These are phyloP conservation scores for Peronosclerospora sorghi DNA, from an alignment of 352 stramenopile genomes.

Conservation along the genomic window DNA sequence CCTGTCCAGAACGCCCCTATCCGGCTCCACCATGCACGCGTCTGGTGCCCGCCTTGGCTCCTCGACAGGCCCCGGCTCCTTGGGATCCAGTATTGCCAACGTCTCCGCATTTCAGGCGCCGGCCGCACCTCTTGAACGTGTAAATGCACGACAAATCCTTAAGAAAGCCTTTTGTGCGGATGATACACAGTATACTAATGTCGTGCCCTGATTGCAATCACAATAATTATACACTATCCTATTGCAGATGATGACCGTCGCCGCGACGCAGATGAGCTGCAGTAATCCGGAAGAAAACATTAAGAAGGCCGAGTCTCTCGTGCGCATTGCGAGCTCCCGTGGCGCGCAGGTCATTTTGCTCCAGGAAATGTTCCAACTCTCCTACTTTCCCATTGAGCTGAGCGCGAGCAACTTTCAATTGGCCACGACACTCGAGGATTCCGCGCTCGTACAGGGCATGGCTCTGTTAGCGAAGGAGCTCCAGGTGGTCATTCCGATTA, in stretches of 20 bases:
- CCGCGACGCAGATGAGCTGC: slow-evolving; percentile 83
- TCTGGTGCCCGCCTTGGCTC: slow-evolving; percentile 22
- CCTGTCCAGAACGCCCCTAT: slow-evolving; percentile 5
- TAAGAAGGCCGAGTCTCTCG: slow-evolving; percentile 82
- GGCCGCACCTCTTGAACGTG: slow-evolving; percentile 38
- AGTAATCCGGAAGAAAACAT: slow-evolving; percentile 84
- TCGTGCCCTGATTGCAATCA: background rate
- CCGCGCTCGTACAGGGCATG: slow-evolving; percentile 80
- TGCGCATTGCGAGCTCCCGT: slow-evolving; percentile 80
- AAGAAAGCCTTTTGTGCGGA: background rate
- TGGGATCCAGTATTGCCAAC: slow-evolving; percentile 15
- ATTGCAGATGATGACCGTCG: slow-evolving; percentile 67
- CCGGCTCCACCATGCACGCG: slow-evolving; percentile 17
- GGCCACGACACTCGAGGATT: slow-evolving; percentile 76
- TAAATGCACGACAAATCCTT: slow-evolving; percentile 11
- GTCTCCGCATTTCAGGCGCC: slow-evolving; percentile 27
- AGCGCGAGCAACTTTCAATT: slow-evolving; percentile 82
- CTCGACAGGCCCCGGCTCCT: slow-evolving; percentile 19
- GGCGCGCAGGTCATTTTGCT: slow-evolving; percentile 85
- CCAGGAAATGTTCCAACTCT: slow-evolving; percentile 87
- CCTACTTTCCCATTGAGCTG: slow-evolving; percentile 88
- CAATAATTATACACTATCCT: background rate
- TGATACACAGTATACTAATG: background rate
- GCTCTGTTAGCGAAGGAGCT: slow-evolving; percentile 84
- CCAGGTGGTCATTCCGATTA: slow-evolving; percentile 85